Conservation (phyloP, 169 alveolate species). For the Miamiensis avidus region DNA sequence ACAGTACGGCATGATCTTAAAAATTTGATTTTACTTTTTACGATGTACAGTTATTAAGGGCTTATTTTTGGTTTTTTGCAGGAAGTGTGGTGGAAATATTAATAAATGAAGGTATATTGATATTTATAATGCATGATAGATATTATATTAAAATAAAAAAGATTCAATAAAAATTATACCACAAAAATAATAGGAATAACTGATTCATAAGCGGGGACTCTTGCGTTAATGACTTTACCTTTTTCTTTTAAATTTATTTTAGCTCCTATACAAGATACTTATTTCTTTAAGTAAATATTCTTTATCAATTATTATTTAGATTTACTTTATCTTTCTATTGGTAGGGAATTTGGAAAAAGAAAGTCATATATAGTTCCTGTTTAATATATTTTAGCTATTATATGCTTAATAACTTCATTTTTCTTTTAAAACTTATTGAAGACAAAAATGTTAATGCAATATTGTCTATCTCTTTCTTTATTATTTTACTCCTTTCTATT, state of each 20-base stretch:
- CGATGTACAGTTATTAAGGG: constrained; percentile 15
- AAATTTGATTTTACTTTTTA: neutral
- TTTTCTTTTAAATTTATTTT: constrained; percentile 21
- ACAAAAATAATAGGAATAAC: neutral
- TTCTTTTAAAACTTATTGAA: constrained; percentile 7
- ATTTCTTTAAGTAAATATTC: neutral
- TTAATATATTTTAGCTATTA: neutral
- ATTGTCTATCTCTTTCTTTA: neutral
- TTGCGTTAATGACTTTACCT: constrained; percentile 1
- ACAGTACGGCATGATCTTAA: neutral
- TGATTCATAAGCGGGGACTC: neutral
- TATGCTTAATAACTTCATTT: neutral
- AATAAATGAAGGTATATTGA: neutral
- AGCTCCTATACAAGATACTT: constrained; percentile 23
- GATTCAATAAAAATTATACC: neutral
- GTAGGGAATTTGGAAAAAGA: constrained; percentile 1
- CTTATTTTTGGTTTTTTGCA: constrained; percentile 2
- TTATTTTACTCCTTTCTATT: constrained; percentile 4
- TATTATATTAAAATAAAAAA: no score
- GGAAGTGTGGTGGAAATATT: neutral
- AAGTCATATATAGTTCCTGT: constrained; percentile 23
- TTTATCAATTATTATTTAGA: no score
- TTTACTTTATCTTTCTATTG: no score
- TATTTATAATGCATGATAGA: neutral
- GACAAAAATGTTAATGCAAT: neutral